A percentile compares a stretch with the other conserved stretches of the same genome.
Evolutionary conservation across 345 rosid species (phyloP).

Genomic region (Salix udensis): DNA sequence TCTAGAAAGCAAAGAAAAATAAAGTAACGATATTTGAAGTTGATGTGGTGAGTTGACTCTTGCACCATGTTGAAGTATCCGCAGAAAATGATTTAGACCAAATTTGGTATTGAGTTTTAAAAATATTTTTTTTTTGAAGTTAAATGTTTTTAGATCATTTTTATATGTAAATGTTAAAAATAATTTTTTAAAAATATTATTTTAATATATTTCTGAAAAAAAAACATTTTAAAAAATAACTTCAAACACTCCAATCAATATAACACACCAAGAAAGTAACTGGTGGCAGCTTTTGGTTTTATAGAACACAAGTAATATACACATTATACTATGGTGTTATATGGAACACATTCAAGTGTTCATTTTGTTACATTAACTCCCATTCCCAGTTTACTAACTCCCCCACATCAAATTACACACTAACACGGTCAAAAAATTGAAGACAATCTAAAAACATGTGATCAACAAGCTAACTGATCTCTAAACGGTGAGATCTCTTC

Average conservation of each 20-base stretch:
- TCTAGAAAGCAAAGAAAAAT: no score
- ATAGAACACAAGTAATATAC: not conserved
- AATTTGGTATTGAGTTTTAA: no score
- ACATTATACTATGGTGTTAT: not conserved
- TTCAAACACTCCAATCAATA: no score
- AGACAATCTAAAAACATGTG: not conserved
- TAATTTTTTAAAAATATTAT: no score
- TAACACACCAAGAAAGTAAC: not conserved
- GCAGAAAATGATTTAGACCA: not conserved
- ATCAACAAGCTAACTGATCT: conserved; percentile 59
- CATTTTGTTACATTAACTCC: not conserved
- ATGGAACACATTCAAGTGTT: not conserved
- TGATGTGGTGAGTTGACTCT: not conserved
- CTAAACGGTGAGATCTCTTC: conserved; percentile 73
- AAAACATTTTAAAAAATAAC: no score
- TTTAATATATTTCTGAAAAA: no score
- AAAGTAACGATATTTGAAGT: not conserved
- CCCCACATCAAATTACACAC: not conserved
- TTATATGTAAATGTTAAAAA: no score
- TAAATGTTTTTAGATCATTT: no score
- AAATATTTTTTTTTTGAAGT: no score
- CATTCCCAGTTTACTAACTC: not conserved
- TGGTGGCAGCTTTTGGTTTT: not conserved
- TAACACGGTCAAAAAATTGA: not conserved
- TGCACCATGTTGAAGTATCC: not conserved